These are phyloP conservation scores for Saccharum spontaneum DNA, from an alignment of 176 grass and related monocot species.

Conservation along the genomic window DNA sequence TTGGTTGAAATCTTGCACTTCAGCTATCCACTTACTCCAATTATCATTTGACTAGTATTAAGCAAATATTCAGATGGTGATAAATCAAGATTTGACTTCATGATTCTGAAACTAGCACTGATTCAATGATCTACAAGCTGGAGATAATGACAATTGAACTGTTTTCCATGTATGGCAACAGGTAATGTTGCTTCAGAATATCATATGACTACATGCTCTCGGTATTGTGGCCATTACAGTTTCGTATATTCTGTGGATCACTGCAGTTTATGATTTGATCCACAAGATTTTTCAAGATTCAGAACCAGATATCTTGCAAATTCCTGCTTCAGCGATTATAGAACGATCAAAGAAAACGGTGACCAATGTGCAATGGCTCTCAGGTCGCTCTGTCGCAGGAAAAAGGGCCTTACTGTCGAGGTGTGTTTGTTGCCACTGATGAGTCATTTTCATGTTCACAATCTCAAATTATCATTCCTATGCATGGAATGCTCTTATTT, in stretches of 20 bases:
- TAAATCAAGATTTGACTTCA: conserved; percentile 55
- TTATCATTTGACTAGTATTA: conserved; percentile 21
- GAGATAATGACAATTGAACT: conserved; percentile 86
- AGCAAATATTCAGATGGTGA: conserved; percentile 59
- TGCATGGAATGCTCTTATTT: not conserved
- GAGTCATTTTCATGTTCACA: not conserved
- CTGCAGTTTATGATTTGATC: conserved; percentile 67
- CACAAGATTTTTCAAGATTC: conserved; percentile 90
- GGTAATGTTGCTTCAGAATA: conserved; percentile 47
- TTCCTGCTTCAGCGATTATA: conserved; percentile 79
- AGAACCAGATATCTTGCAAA: conserved; percentile 85
- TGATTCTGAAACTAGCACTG: conserved; percentile 38
- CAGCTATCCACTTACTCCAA: not conserved
- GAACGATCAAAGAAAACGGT: conserved; percentile 57
- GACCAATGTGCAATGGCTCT: conserved; percentile 57
- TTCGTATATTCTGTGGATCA: conserved; percentile 31
- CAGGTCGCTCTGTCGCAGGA: conserved; percentile 76
- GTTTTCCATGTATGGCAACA: conserved; percentile 83
- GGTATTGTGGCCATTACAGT: conserved; percentile 17
- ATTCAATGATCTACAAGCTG: conserved; percentile 82
- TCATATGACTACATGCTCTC: conserved; percentile 8
- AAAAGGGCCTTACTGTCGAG: conserved; percentile 83
- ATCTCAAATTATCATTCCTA: not conserved
- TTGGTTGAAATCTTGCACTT: conserved; percentile 9
- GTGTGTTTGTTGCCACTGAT: conserved; percentile 38